Evolutionary conservation across 2,329 filamentous ascomycete species (phyloP).

Genomic region (Penicillium janthinellum): DNA sequence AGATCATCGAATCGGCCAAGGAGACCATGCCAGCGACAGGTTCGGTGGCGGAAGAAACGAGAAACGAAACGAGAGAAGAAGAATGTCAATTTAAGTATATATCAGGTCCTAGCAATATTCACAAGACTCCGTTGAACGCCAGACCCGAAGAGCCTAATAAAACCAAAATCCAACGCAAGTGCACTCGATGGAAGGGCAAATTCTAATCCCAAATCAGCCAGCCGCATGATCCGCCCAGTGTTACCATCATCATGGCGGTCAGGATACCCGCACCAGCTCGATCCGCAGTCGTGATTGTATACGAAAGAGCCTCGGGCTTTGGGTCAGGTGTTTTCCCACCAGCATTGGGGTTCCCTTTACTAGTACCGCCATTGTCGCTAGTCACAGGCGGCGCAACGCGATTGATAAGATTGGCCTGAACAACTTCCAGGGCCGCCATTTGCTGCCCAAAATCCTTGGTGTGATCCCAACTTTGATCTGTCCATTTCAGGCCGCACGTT

Average conservation of each 20-base stretch:
- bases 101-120: slow-evolving; percentile 11
- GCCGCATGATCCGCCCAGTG: slow-evolving; percentile 37
- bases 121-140: slow-evolving; percentile 10
- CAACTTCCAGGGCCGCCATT: slow-evolving; percentile 41
- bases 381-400: slow-evolving; percentile 36
- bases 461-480: slow-evolving; percentile 38
- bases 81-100: slow-evolving; percentile 5
- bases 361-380: slow-evolving; percentile 34
- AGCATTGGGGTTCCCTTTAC: slow-evolving; percentile 36
- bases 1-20: not conserved
- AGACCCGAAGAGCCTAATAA: not conserved
- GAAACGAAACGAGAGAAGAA: not conserved
- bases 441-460: slow-evolving; percentile 44
- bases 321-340: slow-evolving; percentile 21
- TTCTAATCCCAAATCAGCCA: slow-evolving; percentile 41
- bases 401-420: slow-evolving; percentile 38
- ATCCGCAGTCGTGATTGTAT: slow-evolving; percentile 38
- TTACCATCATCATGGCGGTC: slow-evolving; percentile 40
- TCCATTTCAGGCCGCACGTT: slow-evolving; percentile 48
- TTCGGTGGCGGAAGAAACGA: not conserved
- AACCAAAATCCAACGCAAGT: not conserved
- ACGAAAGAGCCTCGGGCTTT: slow-evolving; percentile 17
- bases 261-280: slow-evolving; percentile 47
- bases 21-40: not conserved
- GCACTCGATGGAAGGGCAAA: not conserved